Base-by-base conservation (phyloP, 2,329 filamentous ascomycete genomes). In the Penicillium sp. region DNA sequence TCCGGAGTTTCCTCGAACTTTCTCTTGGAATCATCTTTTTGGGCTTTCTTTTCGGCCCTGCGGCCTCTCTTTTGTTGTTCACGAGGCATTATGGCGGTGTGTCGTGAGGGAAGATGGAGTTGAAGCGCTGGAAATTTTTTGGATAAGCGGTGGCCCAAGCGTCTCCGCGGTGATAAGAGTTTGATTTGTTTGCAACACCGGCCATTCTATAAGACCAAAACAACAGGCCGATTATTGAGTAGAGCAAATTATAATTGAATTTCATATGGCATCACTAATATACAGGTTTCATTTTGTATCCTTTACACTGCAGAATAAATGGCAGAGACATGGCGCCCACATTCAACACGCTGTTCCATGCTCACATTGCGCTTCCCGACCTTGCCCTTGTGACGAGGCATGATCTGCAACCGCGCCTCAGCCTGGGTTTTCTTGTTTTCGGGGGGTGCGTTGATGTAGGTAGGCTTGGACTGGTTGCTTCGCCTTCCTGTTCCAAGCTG, bases 401-500 rank as follows among this genome's bases (percentile, higher is more conserved):
- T 91, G 64, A 96, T 85, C 73, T 96, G 86, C 58, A 97, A 86
- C 36, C 93, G 81, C 68, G 86, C 82, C 65, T 91, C 89, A 59
- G 82, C 82, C 9, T 84, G 82, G 60, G 84, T 84, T 81, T 58
- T 82, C 81, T 65, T 88, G 0, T 81, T 83, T 48, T 83, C 83
- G 13, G 80, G 76, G 61, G 96, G 91, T 15, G 91, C 89, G 33
- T 86, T 85, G 53, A 97, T 91, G 70, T 96, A 93, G 1, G 82
- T 81, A 1, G 94, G 94, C 13, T 83, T 81, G 52, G 85, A 84
- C 10, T 89, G 71, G 70, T 97, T 97, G 68, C 86, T 94, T 61
- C 93, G 81, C 79, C 89, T 96, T 29, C 94, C 93, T 0, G 89
- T 97, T 13, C 94, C 94, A 27, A 99, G 84, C 76, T 99, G 94